Evolutionary conservation across 164 flowering plant genomes (phyloP).

Genomic region (Brasenia schreberi): DNA sequence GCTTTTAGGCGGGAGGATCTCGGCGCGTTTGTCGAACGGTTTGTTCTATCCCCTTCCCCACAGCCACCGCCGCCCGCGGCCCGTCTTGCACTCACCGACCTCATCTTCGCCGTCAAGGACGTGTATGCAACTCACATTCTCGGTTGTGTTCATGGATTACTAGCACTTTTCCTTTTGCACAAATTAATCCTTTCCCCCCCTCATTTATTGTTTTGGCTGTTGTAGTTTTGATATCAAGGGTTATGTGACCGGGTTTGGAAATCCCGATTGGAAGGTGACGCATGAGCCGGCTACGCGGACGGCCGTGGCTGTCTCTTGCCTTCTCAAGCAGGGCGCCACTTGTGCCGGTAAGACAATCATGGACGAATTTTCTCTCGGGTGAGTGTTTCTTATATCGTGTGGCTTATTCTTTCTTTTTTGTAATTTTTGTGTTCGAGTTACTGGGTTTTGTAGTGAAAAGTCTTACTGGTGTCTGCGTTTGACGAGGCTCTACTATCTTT

Average conservation of each 20-base stretch:
- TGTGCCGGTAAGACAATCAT: conserved; percentile 88
- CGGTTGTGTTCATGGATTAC: background rate
- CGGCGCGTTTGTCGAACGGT: conserved; percentile 69
- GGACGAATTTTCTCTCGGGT: conserved; percentile 88
- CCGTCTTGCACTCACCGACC: conserved; percentile 41
- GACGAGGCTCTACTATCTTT: too few species aligned
- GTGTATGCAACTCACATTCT: conserved; percentile 22
- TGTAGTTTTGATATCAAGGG: conserved; percentile 75
- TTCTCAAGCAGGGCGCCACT: conserved; percentile 79
- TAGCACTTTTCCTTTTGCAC: background rate
- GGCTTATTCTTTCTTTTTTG: too few species aligned
- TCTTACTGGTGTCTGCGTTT: too few species aligned
- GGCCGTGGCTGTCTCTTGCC: conserved; percentile 45
- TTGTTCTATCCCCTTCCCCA: conserved; percentile 63
- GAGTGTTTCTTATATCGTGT: background rate
- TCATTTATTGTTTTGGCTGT: background rate
- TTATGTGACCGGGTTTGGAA: conserved; percentile 80
- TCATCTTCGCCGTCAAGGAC: conserved; percentile 76
- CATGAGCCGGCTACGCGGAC: conserved; percentile 64
- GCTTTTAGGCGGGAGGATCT: conserved; percentile 31
- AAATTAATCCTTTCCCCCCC: background rate
- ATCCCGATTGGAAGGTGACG: conserved; percentile 64
- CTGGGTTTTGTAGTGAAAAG: too few species aligned
- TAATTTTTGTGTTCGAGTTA: too few species aligned
- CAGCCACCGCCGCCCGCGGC: conserved; percentile 95